Evolutionary conservation across 2,329 filamentous ascomycete genomes (phyloP), one percentile per base, ranked within the genome.

Genomic region (Apiospora sp.): DNA sequence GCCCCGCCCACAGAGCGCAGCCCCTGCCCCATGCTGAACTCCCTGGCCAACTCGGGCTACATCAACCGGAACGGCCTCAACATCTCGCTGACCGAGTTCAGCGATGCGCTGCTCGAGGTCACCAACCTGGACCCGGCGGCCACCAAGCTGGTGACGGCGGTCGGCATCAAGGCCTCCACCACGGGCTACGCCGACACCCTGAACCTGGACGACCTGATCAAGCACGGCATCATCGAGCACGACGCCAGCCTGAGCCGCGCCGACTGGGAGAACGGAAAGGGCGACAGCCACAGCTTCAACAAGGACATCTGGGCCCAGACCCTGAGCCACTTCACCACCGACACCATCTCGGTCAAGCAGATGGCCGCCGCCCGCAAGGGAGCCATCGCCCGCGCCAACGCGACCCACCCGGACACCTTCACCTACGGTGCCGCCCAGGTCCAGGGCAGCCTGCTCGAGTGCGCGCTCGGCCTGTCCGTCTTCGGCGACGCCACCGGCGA

Each of bases 11-110:
- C 10, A 22, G 81, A 82, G 0, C 51, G 69, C 12, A 71, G 69
- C 34, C 86, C 86, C 34, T 88, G 86, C 72, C 86, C 87, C 0
- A 86, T 87, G 82, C 79, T 88, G 72, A 89, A 88, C 76, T 83
- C 86, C 0, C 79, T 88, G n/a, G 84, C 86, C 5, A 88, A 88
- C 75, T 84, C 88, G 73, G 84, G 83, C 19, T 86, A 84, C 71
- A 81, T 88, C 0, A 86, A 84, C 3, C 86, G 82, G 68, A 77
- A 86, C 71, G 86, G 86, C 51, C 80, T 79, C 64, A 81, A 85
- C 75, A 79, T 87, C 70, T 84, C 82, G 16, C 75, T 79, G 46
- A 77, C 82, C 67, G 81, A 80, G 27, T 81, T 83, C 0, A 75
- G 86, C 8, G 75, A 79, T 8, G 86, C 79, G 30, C 75, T 89